These are phyloP conservation scores for Speleostelium caveatum DNA, from an alignment of 78 protist species.

Conservation along the genomic window DNA sequence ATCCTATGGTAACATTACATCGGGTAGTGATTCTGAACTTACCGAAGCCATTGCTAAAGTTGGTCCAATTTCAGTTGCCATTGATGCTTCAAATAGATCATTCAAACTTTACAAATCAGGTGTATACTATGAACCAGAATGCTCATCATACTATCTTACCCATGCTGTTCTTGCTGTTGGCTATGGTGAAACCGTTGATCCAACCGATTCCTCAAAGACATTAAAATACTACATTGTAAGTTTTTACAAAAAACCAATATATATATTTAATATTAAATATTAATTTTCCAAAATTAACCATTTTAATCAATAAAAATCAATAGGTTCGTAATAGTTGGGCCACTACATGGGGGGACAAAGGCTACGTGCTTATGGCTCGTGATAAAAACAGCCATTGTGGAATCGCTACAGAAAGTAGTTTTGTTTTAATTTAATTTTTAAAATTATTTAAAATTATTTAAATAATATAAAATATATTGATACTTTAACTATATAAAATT, in stretches of 20 bases:
- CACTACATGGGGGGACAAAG: conserved; percentile 56
- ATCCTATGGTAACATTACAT: conserved; percentile 19
- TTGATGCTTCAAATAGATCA: conserved; percentile 86
- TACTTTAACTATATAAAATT: too few relatives aligned
- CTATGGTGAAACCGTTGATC: conserved; percentile 32
- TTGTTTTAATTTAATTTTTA: conserved; percentile 18
- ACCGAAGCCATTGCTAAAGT: conserved; percentile 12
- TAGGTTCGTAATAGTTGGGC: conserved; percentile 97
- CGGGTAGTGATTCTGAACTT: conserved; percentile 55
- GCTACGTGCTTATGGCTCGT: conserved; percentile 72
- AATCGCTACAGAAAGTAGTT: conserved; percentile 75
- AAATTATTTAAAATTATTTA: too few relatives aligned
- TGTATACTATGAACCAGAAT: conserved; percentile 81
- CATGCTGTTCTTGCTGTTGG: conserved; percentile 93
- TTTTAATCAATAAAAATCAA: too few relatives aligned
- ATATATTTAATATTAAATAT: too few relatives aligned
- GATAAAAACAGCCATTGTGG: conserved; percentile 84
- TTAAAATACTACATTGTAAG: conserved; percentile 78
- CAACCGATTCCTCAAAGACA: conserved; percentile 12
- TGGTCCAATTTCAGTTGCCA: conserved; percentile 91
- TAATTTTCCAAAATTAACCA: too few relatives aligned
- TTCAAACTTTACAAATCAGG: conserved; percentile 91
- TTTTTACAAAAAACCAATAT: too few relatives aligned
- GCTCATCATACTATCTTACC: conserved; percentile 74
- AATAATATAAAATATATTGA: too few relatives aligned